phyloP scores from a whole-genome alignment of 2,329 filamentous ascomycete genomes.

The Byssothecium circinans region DNA sequence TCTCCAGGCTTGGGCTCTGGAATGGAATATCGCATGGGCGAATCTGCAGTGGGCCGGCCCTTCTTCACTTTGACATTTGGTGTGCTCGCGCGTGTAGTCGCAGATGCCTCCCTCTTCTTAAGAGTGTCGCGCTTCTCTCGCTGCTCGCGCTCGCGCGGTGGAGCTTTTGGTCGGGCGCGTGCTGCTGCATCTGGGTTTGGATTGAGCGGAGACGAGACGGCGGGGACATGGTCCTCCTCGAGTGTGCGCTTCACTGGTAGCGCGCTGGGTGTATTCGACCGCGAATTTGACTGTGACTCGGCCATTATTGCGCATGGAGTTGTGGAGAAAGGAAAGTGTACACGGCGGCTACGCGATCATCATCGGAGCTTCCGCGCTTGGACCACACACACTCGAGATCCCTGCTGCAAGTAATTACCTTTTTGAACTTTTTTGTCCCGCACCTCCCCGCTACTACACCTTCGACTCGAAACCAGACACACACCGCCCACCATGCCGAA shows the following conservation, averaged over 20 bases:
- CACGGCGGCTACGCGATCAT: conserved; percentile 2
- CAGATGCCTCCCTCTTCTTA: conserved; percentile 55
- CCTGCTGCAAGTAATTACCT: too few species aligned
- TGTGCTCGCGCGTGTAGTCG: conserved; percentile 41
- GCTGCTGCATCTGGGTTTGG: conserved; percentile 54
- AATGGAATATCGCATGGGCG: conserved; percentile 55
- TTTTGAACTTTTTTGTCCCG: conserved; percentile 5
- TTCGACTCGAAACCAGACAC: background rate
- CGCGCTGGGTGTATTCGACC: conserved; percentile 40
- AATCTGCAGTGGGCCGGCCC: conserved; percentile 41
- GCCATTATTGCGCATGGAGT: conserved; percentile 29
- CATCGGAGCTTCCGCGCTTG: conserved; percentile 4
- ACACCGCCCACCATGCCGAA: conserved; percentile 69
- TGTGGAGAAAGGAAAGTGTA: background rate
- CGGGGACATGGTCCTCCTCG: conserved; percentile 70
- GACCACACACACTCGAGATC: background rate
- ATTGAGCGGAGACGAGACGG: conserved; percentile 74
- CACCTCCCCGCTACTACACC: conserved; percentile 4
- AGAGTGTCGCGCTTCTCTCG: conserved; percentile 57
- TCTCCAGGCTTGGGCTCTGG: conserved; percentile 51
- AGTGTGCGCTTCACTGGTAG: conserved; percentile 65
- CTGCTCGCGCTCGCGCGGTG: conserved; percentile 47
- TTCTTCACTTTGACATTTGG: conserved; percentile 46
- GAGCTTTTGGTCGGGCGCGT: conserved; percentile 47
- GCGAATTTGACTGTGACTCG: conserved; percentile 37